These are phyloP conservation scores for Taxawa tesnikishii DNA, from an alignment of 2,329 filamentous ascomycete species.

Conservation along the genomic window DNA sequence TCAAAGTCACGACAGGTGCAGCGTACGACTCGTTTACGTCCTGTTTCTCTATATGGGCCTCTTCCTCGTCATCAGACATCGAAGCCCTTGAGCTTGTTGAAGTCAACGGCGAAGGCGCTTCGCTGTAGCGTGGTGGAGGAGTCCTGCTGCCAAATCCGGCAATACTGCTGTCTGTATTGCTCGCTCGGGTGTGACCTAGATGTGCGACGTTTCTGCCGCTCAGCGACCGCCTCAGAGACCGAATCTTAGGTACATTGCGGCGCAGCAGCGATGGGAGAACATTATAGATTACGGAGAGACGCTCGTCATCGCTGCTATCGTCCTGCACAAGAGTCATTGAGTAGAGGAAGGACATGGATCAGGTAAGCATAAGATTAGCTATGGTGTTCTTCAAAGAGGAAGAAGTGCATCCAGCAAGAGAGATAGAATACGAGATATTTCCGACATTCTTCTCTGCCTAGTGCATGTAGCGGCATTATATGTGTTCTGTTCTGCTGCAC, in stretches of 20 bases:
- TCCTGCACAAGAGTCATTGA: neutral
- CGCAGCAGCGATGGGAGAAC: slow-evolving; percentile 7
- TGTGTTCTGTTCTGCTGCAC: too few relatives aligned
- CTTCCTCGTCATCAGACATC: slow-evolving; percentile 1
- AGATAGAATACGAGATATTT: too few relatives aligned
- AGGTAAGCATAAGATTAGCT: too few relatives aligned
- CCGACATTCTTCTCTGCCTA: too few relatives aligned
- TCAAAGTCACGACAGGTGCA: neutral
- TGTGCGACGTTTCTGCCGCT: slow-evolving; percentile 5
- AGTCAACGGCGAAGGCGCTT: slow-evolving; percentile 7
- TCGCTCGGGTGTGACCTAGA: slow-evolving; percentile 2
- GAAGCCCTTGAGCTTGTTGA: too few relatives aligned
- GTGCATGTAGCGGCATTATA: too few relatives aligned
- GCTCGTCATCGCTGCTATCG: slow-evolving; percentile 1
- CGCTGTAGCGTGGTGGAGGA: slow-evolving; percentile 9
- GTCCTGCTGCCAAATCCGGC: slow-evolving; percentile 6
- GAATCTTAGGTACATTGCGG: slow-evolving; percentile 6
- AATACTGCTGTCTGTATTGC: slow-evolving; percentile 4
- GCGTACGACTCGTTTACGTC: too few relatives aligned
- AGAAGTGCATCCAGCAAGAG: too few relatives aligned
- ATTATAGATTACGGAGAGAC: slow-evolving; percentile 5
- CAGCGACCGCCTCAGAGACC: slow-evolving; percentile 7
- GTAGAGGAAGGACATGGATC: too few relatives aligned
- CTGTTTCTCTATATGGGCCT: too few relatives aligned
- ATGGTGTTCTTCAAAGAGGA: too few relatives aligned